Percentiles rank a stretch among this genome's conserved stretches.
These are phyloP conservation scores for Candida patagonica DNA, from an alignment of 805 yeast genomes.

Conservation along the genomic window DNA sequence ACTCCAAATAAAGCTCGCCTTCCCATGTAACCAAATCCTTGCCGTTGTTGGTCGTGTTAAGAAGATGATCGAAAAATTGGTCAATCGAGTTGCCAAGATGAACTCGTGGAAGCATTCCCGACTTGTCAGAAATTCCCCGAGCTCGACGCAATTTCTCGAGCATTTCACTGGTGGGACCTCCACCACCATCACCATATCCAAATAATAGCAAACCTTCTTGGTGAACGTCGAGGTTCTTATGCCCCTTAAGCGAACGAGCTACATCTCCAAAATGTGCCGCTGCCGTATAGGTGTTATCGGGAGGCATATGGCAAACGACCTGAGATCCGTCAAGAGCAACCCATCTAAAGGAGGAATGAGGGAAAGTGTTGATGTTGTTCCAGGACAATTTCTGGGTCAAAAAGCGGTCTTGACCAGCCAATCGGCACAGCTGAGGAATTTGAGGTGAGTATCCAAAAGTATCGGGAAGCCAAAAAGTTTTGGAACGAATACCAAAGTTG, in stretches of 20 bases:
- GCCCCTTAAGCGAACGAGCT: conserved; percentile 65
- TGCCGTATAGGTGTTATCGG: conserved; percentile 92
- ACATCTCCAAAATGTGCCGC: conserved; percentile 91
- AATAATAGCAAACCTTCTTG: conserved; percentile 74
- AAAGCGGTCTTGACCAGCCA: conserved; percentile 77
- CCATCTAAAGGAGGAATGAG: conserved; percentile 90
- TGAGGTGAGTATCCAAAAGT: conserved; percentile 96
- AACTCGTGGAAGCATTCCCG: conserved; percentile 73
- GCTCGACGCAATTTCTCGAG: conserved; percentile 85
- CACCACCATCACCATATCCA: conserved; percentile 98
- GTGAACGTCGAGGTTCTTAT: conserved; percentile 72
- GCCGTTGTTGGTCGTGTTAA: conserved; percentile 57
- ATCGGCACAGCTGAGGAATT: conserved; percentile 83
- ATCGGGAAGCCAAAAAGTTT: conserved; percentile 91
- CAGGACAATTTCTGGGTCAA: conserved; percentile 91
- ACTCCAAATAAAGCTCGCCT: conserved; percentile 90
- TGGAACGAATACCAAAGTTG: conserved; percentile 68
- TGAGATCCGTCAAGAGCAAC: conserved; percentile 90
- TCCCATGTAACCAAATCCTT: conserved; percentile 71
- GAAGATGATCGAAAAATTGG: conserved; percentile 63
- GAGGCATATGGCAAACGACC: conserved; percentile 95
- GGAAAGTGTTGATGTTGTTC: conserved; percentile 91
- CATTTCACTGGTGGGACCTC: conserved; percentile 95
- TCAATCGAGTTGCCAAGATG: conserved; percentile 72
- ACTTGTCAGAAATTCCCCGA: conserved; percentile 75